Percentiles rank a stretch among this genome's conserved stretches.
Conservation (phyloP, 2,329 filamentous ascomycete genomes). For the Triangularia setosa region DNA sequence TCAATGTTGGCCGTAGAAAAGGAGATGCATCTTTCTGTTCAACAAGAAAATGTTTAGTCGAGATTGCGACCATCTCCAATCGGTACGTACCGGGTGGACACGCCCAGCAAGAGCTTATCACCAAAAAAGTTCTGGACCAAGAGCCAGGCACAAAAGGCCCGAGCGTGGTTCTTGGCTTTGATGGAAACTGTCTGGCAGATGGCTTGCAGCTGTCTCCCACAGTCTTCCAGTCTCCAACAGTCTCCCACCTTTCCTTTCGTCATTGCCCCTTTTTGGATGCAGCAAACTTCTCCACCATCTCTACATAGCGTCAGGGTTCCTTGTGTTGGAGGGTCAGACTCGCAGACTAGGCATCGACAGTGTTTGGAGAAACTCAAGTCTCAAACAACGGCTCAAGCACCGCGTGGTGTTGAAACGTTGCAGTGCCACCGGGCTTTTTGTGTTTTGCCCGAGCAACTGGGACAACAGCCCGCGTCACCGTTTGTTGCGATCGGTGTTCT, state of each 20-base stretch:
- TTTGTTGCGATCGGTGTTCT: background rate
- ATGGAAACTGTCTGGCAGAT: background rate
- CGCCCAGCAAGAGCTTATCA: conserved; percentile 3
- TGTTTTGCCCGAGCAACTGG: background rate
- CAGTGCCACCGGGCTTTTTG: background rate
- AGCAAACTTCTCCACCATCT: background rate
- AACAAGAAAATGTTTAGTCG: conserved; percentile 18
- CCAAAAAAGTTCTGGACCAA: conserved; percentile 1
- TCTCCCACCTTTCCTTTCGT: background rate
- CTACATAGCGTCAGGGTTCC: background rate
- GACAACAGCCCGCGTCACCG: background rate
- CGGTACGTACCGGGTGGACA: background rate
- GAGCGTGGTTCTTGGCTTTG: background rate
- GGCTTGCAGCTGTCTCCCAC: background rate
- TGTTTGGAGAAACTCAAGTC: background rate
- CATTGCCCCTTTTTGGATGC: conserved; percentile 3
- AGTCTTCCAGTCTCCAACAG: too few relatives aligned
- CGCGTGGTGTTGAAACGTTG: conserved; percentile 6
- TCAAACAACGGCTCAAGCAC: background rate
- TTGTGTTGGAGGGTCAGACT: background rate
- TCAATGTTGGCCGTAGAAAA: background rate
- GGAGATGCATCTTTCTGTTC: background rate
- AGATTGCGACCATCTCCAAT: conserved; percentile 12
- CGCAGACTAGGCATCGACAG: background rate
- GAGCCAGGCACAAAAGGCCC: conserved; percentile 3